Conservation (phyloP, 1,284 basidiomycete species). For the Sanghuangporus sanghuang region DNA sequence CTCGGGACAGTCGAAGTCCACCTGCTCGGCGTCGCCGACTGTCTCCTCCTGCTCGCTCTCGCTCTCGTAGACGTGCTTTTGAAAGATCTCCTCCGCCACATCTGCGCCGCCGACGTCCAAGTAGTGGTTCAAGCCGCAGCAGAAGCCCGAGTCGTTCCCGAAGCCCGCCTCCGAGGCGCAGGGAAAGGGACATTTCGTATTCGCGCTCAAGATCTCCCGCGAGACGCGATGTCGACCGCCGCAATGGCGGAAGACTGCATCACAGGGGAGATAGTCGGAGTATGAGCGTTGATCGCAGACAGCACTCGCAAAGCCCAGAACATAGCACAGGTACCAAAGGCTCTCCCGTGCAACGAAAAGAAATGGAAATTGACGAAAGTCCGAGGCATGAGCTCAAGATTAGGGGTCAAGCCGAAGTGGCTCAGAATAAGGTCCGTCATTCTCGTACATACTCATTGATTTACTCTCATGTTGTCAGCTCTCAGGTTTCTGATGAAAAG, state of each 20-base stretch:
- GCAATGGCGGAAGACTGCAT: constrained; percentile 1
- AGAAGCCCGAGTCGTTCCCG: constrained; percentile 23
- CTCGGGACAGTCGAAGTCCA: constrained; percentile 25
- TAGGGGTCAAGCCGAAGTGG: constrained; percentile 59
- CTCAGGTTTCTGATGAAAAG: constrained; percentile 14
- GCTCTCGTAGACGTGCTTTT: constrained; percentile 1
- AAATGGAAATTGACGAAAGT: constrained; percentile 44
- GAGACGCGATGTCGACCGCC: neutral
- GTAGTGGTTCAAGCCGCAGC: constrained; percentile 11
- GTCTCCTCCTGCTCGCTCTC: constrained; percentile 3
- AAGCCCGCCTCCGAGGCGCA: neutral
- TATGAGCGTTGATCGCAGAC: constrained; percentile 19
- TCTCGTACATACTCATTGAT: neutral
- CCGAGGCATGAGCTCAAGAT: constrained; percentile 56
- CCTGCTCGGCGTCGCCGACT: constrained; percentile 22
- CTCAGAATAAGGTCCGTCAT: constrained; percentile 40
- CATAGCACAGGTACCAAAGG: constrained; percentile 20
- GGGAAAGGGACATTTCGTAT: constrained; percentile 17
- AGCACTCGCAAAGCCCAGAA: constrained; percentile 20
- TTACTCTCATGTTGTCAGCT: constrained; percentile 18
- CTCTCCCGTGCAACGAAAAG: constrained; percentile 17
- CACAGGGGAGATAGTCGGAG: constrained; percentile 23
- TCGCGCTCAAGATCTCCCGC: constrained; percentile 11
- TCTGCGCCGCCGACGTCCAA: constrained; percentile 1
- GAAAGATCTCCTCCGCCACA: constrained; percentile 18